Conservation (phyloP, 148 eudicot species). For the Cornus florida region DNA sequence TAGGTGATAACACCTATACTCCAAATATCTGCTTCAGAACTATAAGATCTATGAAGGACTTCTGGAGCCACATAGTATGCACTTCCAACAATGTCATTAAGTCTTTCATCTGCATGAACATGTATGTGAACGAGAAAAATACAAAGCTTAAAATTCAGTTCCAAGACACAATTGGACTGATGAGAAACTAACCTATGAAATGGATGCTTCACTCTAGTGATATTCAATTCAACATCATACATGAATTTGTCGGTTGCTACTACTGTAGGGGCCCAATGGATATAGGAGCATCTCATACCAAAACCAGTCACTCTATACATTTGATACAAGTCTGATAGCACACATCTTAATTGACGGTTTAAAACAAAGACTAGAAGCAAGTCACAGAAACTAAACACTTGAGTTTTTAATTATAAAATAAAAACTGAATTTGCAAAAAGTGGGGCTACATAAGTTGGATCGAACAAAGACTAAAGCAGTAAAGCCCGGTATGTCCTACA, state of each 20-base stretch:
- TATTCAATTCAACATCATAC: not conserved
- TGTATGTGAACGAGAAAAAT: not conserved
- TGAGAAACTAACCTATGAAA: not conserved
- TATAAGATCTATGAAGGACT: conserved; percentile 69
- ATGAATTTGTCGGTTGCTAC: not conserved
- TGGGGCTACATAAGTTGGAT: not conserved
- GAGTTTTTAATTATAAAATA: not conserved
- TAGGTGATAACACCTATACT: conserved; percentile 66
- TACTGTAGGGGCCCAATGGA: not conserved
- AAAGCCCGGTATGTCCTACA: not conserved
- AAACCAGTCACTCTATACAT: not conserved
- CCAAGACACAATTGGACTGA: not conserved
- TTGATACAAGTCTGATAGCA: not conserved
- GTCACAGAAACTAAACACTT: not conserved
- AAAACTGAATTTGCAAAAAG: not conserved
- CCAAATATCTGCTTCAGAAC: conserved; percentile 70
- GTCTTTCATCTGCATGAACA: conserved; percentile 53
- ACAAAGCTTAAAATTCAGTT: not conserved
- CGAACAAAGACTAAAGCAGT: not conserved
- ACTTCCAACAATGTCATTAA: conserved; percentile 73
- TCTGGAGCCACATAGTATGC: conserved; percentile 76
- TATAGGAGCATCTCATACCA: not conserved
- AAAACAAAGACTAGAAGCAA: not conserved
- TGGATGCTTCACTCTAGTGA: not conserved
- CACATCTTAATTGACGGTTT: not conserved